Base-by-base conservation (phyloP, 768 basidiomycete genomes). In the Rhodocollybia butyracea region DNA sequence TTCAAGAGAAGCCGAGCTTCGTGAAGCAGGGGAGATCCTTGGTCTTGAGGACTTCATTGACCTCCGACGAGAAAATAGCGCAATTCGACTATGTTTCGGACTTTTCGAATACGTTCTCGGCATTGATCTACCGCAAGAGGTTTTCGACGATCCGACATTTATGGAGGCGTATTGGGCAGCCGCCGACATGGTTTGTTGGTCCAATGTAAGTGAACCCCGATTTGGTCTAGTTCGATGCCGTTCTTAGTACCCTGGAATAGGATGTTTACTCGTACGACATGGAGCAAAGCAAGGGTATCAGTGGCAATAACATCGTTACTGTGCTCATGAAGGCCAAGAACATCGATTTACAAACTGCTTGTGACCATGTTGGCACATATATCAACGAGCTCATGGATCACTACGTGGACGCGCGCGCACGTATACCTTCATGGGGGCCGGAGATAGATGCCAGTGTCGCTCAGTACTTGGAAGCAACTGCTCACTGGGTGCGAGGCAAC, bases 251-350 rank as follows among this genome's bases (percentile, higher is more conserved):
- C 22, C 42, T 26, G 47, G 38, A 41, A 54, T 13, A 86, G 86
- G 85, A 89, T 57, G 68, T 88, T 15, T 87, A 86, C 62, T 87
- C 84, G 7, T 89, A 88, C 68, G 82, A 86, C 66, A 82, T 85
- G 79, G 86, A 90, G 61, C 83, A 86, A 61, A 77, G 80, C 48
- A 80, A 80, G 61, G 88, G 85, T 19, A 79, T 82, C 50, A 73
- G 70, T 26, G 82, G 82, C 55, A 87, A 86, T 64, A 89, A 88
- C 64, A 75, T 88, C 60, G 73, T 90, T 48, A 84, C 83, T 8
- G 83, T 88, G 34, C 75, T 86, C 56, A 86, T 87, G 82, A 67
- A 79, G 56, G 77, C 80, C 59, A 76, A 76, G 51, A 61, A 68
- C 21, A 66, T 85, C 47, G 73, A 74, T 52, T 70, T 88, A 46